Percentiles rank a stretch among this genome's conserved stretches.
Conservation (phyloP, 1,284 basidiomycete species). For the Mycosarcoma mackinlayi region DNA sequence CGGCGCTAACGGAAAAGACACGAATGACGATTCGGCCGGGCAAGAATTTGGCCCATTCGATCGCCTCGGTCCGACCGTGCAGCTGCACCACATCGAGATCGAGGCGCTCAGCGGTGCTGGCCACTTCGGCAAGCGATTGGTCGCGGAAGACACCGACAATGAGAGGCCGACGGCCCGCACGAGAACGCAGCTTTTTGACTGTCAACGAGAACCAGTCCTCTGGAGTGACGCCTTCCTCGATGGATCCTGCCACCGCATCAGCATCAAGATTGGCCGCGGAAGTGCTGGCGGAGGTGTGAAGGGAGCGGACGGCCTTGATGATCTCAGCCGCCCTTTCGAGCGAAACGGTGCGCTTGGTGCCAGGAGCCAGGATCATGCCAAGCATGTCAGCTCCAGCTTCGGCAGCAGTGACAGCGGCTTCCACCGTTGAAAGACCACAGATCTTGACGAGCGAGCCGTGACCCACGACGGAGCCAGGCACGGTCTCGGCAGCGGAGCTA, state of each 20-base stretch:
- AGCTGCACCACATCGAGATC: slow-evolving; percentile 65
- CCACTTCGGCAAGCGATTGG: slow-evolving; percentile 61
- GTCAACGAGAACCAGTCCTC: slow-evolving; percentile 62
- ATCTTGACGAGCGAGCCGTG: slow-evolving; percentile 61
- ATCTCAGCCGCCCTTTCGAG: slow-evolving; percentile 55
- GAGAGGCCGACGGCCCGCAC: slow-evolving; percentile 50
- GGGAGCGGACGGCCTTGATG: slow-evolving; percentile 53
- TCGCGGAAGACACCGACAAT: slow-evolving; percentile 67
- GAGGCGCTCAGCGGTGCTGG: slow-evolving; percentile 41
- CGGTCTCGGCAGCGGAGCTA: slow-evolving; percentile 33
- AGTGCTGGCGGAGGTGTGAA: slow-evolving; percentile 7
- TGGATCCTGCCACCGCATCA: slow-evolving; percentile 9
- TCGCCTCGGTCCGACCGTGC: slow-evolving; percentile 60
- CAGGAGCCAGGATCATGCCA: slow-evolving; percentile 66
- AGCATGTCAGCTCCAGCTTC: slow-evolving; percentile 64
- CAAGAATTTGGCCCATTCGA: slow-evolving; percentile 64
- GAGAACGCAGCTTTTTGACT: slow-evolving; percentile 45
- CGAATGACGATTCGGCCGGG: slow-evolving; percentile 63
- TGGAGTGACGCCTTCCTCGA: slow-evolving; percentile 35
- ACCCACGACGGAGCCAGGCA: slow-evolving; percentile 21
- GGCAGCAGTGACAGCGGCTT: slow-evolving; percentile 58
- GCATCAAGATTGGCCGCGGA: not conserved
- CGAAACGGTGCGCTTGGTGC: slow-evolving; percentile 59
- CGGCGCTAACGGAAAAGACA: slow-evolving; percentile 57
- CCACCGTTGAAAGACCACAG: slow-evolving; percentile 59